Percentiles rank a stretch among this genome's conserved stretches.
These are phyloP conservation scores for Ogataea chonburiensis DNA, from an alignment of 805 yeast species.

Conservation along the genomic window DNA sequence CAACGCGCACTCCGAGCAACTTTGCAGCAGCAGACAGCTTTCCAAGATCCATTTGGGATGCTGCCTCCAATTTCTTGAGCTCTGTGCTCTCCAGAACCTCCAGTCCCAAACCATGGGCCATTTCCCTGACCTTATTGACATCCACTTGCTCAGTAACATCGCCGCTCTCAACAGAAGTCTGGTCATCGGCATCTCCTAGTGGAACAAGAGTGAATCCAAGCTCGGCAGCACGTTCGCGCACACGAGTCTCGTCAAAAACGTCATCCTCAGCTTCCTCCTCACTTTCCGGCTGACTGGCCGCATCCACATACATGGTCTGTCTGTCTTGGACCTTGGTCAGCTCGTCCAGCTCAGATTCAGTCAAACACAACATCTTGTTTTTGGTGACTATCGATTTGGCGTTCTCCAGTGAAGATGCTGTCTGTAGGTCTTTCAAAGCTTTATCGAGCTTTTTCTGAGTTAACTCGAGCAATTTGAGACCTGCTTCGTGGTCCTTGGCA, in stretches of 20 bases:
- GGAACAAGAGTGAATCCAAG: slow-evolving; percentile 38
- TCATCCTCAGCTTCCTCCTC: slow-evolving; percentile 9
- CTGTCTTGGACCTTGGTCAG: slow-evolving; percentile 3
- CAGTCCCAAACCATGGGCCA: slow-evolving; percentile 21
- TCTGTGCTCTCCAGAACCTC: slow-evolving; percentile 18
- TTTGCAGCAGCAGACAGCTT: slow-evolving; percentile 26
- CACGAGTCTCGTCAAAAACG: slow-evolving; percentile 28
- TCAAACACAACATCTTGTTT: slow-evolving; percentile 3
- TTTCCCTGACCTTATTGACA: slow-evolving; percentile 9
- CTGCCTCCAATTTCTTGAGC: slow-evolving; percentile 13
- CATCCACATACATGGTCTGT: slow-evolving; percentile 20
- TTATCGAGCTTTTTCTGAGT: not conserved
- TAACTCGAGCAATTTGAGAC: slow-evolving; percentile 1
- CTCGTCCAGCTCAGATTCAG: slow-evolving; percentile 2
- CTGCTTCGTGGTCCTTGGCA: not conserved
- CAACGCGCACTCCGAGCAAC: slow-evolving; percentile 16
- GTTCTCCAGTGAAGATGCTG: slow-evolving; percentile 1
- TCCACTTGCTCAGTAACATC: slow-evolving; percentile 9
- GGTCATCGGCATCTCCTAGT: slow-evolving; percentile 17
- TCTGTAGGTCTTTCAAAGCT: not conserved
- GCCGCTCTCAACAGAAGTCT: slow-evolving; percentile 26
- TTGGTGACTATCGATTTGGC: slow-evolving; percentile 3
- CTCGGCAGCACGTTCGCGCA: slow-evolving; percentile 35
- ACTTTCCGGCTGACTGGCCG: slow-evolving; percentile 20
- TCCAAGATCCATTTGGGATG: slow-evolving; percentile 6